phyloP scores from a whole-genome alignment of 768 basidiomycete species.

The Ramaria rubella region DNA sequence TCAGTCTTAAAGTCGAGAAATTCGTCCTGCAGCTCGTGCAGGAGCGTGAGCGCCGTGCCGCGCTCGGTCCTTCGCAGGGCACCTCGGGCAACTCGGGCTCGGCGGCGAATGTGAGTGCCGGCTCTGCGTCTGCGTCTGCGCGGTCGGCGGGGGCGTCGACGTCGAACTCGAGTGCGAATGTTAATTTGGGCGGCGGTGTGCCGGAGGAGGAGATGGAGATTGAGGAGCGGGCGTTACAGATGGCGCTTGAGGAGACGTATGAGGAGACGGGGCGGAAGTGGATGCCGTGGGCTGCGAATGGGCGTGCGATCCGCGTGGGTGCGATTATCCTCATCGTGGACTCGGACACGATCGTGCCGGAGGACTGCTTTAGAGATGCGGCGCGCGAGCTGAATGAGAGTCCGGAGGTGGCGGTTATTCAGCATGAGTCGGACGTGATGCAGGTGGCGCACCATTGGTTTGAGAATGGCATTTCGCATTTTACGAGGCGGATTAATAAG shows the following conservation, averaged over 20 bases:
- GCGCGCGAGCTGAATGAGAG: slow-evolving; percentile 78
- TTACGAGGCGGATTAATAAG: slow-evolving; percentile 82
- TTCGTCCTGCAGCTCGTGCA: slow-evolving; percentile 32
- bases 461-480: slow-evolving; percentile 84
- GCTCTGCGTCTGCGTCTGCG: background rate
- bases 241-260: slow-evolving; percentile 70
- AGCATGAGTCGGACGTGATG: slow-evolving; percentile 89
- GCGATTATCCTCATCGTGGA: slow-evolving; percentile 79
- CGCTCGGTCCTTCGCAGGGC: background rate
- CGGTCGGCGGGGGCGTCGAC: background rate
- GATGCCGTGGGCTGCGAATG: slow-evolving; percentile 75
- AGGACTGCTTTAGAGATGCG: slow-evolving; percentile 88
- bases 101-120: background rate
- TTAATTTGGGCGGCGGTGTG: slow-evolving; percentile 26
- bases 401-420: slow-evolving; percentile 82
- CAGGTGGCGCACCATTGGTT: slow-evolving; percentile 87
- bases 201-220: slow-evolving; percentile 39
- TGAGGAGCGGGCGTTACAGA: slow-evolving; percentile 65
- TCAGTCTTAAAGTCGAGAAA: slow-evolving; percentile 57
- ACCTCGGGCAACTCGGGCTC: background rate
- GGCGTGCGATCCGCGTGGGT: slow-evolving; percentile 66
- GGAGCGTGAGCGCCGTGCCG: slow-evolving; percentile 45
- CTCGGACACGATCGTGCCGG: slow-evolving; percentile 73
- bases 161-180: background rate
- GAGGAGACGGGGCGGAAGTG: slow-evolving; percentile 50